Evolutionary conservation across 2,329 filamentous ascomycete genomes (phyloP).

Genomic region (Sclerotinia glacialis): DNA sequence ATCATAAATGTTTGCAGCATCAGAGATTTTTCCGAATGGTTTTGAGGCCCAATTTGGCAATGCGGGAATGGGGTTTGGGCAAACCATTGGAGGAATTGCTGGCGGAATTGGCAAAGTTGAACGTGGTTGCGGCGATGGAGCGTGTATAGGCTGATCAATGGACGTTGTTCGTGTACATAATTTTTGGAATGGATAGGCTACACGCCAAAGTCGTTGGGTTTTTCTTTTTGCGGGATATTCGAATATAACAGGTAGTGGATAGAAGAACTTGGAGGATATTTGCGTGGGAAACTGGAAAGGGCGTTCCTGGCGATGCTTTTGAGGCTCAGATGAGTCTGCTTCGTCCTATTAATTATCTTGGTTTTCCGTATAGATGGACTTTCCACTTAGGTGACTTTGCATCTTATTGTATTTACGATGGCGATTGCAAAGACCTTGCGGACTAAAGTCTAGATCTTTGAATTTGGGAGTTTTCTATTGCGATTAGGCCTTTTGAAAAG

Average conservation of each 20-base stretch:
- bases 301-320: conserved; percentile 9
- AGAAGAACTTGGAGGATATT: background rate
- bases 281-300: background rate
- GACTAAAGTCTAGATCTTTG: conserved; percentile 3
- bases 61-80: conserved; percentile 22
- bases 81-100: conserved; percentile 14
- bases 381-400: background rate
- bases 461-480: conserved; percentile 3
- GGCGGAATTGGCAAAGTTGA: conserved; percentile 11
- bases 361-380: conserved; percentile 11
- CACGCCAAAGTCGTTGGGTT: background rate
- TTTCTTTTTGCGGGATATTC: conserved; percentile 8
- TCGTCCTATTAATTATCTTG: background rate
- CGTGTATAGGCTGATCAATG: background rate
- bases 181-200: background rate
- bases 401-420: background rate
- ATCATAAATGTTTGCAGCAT: conserved; percentile 34
- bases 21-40: conserved; percentile 33
- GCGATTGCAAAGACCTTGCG: background rate
- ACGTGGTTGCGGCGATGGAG: background rate
- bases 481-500: conserved; percentile 1
- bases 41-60: conserved; percentile 32
- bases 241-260: background rate
- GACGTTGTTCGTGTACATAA: background rate
- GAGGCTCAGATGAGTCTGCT: conserved; percentile 9